phyloP scores from a whole-genome alignment of 2,329 filamentous ascomycete genomes.

The Epichloe elymi region DNA sequence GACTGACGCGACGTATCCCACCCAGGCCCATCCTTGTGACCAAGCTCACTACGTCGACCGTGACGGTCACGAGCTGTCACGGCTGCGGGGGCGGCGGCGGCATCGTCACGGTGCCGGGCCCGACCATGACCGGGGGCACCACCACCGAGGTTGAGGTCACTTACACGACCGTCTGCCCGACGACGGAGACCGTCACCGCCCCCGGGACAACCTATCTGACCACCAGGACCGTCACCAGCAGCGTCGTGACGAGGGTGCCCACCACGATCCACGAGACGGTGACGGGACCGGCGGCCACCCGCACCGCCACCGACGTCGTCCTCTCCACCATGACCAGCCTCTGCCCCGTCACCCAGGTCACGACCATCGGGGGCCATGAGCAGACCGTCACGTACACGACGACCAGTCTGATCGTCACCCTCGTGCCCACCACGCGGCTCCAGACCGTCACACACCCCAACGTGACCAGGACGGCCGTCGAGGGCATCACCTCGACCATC shows the following conservation, averaged over 20 bases:
- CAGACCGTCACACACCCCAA: conserved; percentile 18
- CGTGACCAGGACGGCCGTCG: conserved; percentile 16
- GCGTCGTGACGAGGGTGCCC: conserved; percentile 16
- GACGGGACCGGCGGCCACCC: conserved; percentile 17
- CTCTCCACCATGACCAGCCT: conserved; percentile 29
- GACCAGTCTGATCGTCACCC: conserved; percentile 13
- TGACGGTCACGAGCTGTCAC: conserved; percentile 27
- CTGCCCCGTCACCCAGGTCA: conserved; percentile 23
- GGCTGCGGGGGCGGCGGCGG: conserved; percentile 20
- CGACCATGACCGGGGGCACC: conserved; percentile 18
- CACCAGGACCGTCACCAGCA: conserved; percentile 14
- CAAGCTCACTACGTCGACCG: conserved; percentile 28
- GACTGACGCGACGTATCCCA: conserved; percentile 5
- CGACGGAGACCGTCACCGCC: conserved; percentile 22
- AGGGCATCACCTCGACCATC: conserved; percentile 24
- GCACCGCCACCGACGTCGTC: conserved; percentile 17
- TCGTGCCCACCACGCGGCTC: conserved; percentile 17
- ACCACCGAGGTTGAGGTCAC: conserved; percentile 21
- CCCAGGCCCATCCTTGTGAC: conserved; percentile 29
- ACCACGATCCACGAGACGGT: conserved; percentile 18
- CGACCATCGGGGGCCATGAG: conserved; percentile 7
- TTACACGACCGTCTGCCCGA: conserved; percentile 25
- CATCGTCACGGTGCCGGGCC: conserved; percentile 24
- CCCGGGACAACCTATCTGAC: conserved; percentile 18
- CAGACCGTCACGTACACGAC: conserved; percentile 11